Base-by-base conservation (phyloP, 805 yeast species). In the Cyberlindnera mycetangii region DNA sequence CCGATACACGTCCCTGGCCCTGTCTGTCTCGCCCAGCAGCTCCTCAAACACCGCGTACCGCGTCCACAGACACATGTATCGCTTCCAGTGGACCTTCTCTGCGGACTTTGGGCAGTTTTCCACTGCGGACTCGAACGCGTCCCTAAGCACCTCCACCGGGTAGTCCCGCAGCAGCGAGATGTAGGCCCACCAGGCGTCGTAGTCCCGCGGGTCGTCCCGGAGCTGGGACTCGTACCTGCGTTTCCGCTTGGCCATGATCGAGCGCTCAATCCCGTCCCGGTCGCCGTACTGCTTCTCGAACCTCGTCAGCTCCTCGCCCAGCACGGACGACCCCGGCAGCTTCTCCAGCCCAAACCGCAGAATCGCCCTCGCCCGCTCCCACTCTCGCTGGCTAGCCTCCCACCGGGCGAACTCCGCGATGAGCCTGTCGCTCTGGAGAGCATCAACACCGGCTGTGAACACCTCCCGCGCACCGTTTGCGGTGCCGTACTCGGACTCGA, bases 161-260 rank as follows among this genome's bases (percentile, higher is more conserved):
- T 69, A 57, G 19, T 72, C 70, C 41, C 74, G 74, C 11, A 80
- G 54, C 19, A 87, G 58, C 11, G 75, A 69, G 2, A 88, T 47
- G 55, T 81, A 82, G 0, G 76, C 60, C 92, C 96, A 89, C 97
- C 98, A 90, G 0, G 80, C 66, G 55, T 85, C 93, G 61, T 79
- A 81, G 64, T 87, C 86, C 0, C 44, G 32, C 1, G 88, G 81
- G 41, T 76, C 68, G 10, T 57, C 52, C 7, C 57, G 47, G 12
- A 86, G 53, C 17, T 65, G 68, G 3, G 65, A 60, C 54, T 82
- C 81, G 58, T 85, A 87, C 42, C 68, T 68, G 7, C 69, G 61
- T 48, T 71, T 74, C 46, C 95, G 67, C 54, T 83, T 84, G 2
- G 64, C 50, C 15, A 77, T 48, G 0, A 84, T 68, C 2, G 79